Conservation (phyloP, 371 early-diverging fungal genomes). For the Mucor piriformis region DNA sequence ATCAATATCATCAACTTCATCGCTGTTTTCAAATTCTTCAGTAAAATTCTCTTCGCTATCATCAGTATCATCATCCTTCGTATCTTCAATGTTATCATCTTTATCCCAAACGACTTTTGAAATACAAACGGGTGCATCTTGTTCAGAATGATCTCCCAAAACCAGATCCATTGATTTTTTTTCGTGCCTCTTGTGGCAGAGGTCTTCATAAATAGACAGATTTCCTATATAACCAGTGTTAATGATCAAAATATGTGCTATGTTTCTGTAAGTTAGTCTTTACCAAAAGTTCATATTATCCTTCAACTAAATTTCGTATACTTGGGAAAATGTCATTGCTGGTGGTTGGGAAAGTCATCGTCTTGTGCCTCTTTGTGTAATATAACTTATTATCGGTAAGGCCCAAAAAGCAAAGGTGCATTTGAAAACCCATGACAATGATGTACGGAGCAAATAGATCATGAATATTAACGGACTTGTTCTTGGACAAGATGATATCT, state of each 20-base stretch:
- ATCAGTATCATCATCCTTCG: constrained; percentile 9
- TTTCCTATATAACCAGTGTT: constrained; percentile 9
- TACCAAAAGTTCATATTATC: constrained; percentile 2
- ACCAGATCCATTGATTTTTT: not conserved
- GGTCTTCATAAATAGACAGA: constrained; percentile 4
- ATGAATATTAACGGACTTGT: not conserved
- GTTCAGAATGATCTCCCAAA: not conserved
- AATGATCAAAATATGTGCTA: constrained; percentile 9
- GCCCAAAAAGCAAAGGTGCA: constrained; percentile 7
- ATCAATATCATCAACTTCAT: constrained; percentile 12
- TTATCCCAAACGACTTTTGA: constrained; percentile 7
- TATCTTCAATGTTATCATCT: constrained; percentile 8
- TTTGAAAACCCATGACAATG: constrained; percentile 5
- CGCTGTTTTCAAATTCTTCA: constrained; percentile 10
- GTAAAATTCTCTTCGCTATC: constrained; percentile 5
- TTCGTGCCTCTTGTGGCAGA: constrained; percentile 9
- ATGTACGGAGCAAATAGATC: not conserved
- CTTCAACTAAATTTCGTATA: constrained; percentile 1
- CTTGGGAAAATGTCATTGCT: not conserved
- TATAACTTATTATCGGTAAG: not conserved
- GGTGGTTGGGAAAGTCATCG: not conserved
- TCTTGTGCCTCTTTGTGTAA: constrained; percentile 4
- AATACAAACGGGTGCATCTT: constrained; percentile 1
- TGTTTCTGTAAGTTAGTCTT: constrained; percentile 3
- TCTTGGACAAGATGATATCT: not conserved